These are phyloP conservation scores for Rhodomyrtus tomentosa DNA, from an alignment of 345 rosid species.

Conservation along the genomic window DNA sequence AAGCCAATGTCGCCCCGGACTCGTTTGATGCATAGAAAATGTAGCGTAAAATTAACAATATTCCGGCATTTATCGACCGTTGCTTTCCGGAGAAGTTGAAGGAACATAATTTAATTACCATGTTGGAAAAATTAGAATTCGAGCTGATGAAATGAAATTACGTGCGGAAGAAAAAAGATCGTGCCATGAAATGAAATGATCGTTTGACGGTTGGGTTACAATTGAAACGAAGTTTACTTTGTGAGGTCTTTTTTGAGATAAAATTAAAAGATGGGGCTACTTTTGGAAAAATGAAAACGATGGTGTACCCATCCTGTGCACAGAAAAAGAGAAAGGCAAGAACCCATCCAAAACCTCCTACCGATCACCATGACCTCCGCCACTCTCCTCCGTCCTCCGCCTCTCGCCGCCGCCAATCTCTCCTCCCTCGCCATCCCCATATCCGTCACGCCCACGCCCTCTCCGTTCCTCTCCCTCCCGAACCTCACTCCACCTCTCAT, in stretches of 20 bases:
- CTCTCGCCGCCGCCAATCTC: conserved; percentile 5
- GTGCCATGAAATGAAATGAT: neutral
- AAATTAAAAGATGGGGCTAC: neutral
- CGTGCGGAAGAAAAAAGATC: neutral
- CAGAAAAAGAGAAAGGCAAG: neutral
- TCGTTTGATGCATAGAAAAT: neutral
- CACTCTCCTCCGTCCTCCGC: conserved; percentile 4
- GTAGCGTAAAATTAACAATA: neutral
- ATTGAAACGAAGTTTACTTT: neutral
- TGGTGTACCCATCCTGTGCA: neutral
- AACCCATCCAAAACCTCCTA: conserved; percentile 14
- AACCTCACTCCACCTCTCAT: neutral
- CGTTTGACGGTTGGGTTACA: neutral
- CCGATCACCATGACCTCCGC: conserved; percentile 1
- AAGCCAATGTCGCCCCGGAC: neutral
- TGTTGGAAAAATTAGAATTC: neutral
- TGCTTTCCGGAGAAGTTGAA: neutral
- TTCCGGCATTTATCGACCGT: neutral
- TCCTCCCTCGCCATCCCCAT: neutral
- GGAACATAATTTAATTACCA: neutral
- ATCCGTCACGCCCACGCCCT: neutral
- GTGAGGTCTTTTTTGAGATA: neutral
- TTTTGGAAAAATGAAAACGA: neutral
- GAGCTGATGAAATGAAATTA: neutral
- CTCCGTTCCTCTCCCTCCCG: conserved; percentile 1